phyloP scores from a whole-genome alignment of 1,139 yeast genomes.

The Petasospora fabianii region DNA sequence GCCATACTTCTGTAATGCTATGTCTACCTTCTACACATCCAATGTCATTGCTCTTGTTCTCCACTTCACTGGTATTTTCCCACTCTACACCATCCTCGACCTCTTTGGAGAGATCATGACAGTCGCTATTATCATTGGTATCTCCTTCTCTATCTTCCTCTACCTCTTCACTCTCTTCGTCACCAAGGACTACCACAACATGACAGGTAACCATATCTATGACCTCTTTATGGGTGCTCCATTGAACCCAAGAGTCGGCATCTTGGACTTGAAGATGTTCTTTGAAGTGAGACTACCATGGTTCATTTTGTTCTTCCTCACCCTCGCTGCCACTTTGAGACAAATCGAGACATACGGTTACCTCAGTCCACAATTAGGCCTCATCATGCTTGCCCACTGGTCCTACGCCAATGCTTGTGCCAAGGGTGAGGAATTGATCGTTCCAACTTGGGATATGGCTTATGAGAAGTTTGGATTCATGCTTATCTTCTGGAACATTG shows the following conservation, averaged over 20 bases:
- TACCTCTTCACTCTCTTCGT: slow-evolving; percentile 65
- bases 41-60: slow-evolving; percentile 53
- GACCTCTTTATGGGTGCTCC: slow-evolving; percentile 98
- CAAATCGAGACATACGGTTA: slow-evolving; percentile 82
- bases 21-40: slow-evolving; percentile 74
- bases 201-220: slow-evolving; percentile 88
- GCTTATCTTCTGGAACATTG: slow-evolving; percentile 97
- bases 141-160: slow-evolving; percentile 55
- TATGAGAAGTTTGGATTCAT: slow-evolving; percentile 97
- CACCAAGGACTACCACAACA: slow-evolving; percentile 72
- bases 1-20: slow-evolving; percentile 92
- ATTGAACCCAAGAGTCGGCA: slow-evolving; percentile 90
- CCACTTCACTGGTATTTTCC: slow-evolving; percentile 73
- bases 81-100: slow-evolving; percentile 69
- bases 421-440: slow-evolving; percentile 95
- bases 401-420: slow-evolving; percentile 95
- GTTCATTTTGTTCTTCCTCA: slow-evolving; percentile 81
- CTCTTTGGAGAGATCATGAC: slow-evolving; percentile 91
- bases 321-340: slow-evolving; percentile 68
- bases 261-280: slow-evolving; percentile 91
- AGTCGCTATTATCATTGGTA: slow-evolving; percentile 78
- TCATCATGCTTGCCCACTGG: slow-evolving; percentile 83
- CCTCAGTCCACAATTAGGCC: slow-evolving; percentile 71
- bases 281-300: slow-evolving; percentile 97
- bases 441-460: slow-evolving; percentile 99